phyloP scores from a whole-genome alignment of 2,329 filamentous ascomycete genomes.

The Claviceps monticola region DNA sequence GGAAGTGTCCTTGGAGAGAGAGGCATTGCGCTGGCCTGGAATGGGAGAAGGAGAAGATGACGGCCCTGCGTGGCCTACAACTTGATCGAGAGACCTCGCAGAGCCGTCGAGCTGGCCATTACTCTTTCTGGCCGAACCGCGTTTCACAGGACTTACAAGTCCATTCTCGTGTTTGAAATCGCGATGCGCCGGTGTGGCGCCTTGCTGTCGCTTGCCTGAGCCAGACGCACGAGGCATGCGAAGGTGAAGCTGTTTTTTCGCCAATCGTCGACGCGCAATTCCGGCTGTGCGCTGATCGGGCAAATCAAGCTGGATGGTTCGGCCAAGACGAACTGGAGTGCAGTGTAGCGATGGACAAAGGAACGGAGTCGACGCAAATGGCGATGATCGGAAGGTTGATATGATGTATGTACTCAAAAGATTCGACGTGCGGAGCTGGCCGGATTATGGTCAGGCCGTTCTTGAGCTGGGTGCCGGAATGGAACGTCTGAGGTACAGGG shows the following conservation, averaged over 20 bases:
- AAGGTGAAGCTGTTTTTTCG: slow-evolving; percentile 1
- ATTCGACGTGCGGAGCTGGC: background rate
- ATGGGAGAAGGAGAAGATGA: slow-evolving; percentile 11
- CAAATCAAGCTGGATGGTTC: background rate
- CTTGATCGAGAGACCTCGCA: slow-evolving; percentile 20
- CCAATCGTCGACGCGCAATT: background rate
- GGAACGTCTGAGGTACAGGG: background rate
- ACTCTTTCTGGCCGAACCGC: slow-evolving; percentile 29
- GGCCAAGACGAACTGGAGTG: background rate
- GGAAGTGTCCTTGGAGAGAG: slow-evolving; percentile 16
- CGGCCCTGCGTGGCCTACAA: slow-evolving; percentile 18
- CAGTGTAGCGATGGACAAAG: background rate
- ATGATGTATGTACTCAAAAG: background rate
- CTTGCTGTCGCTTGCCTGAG: slow-evolving; percentile 48
- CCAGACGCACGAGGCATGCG: slow-evolving; percentile 49
- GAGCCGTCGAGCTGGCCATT: slow-evolving; percentile 29
- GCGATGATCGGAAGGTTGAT: background rate
- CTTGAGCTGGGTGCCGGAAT: background rate
- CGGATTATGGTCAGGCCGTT: background rate
- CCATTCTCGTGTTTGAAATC: slow-evolving; percentile 78
- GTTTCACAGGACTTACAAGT: slow-evolving; percentile 47
- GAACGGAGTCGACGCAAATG: background rate
- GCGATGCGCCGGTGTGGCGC: slow-evolving; percentile 48
- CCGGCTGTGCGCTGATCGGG: background rate
- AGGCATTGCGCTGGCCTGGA: slow-evolving; percentile 19